Conservation (phyloP, 2,329 filamentous ascomycete species). For the Byssothecium circinans region DNA sequence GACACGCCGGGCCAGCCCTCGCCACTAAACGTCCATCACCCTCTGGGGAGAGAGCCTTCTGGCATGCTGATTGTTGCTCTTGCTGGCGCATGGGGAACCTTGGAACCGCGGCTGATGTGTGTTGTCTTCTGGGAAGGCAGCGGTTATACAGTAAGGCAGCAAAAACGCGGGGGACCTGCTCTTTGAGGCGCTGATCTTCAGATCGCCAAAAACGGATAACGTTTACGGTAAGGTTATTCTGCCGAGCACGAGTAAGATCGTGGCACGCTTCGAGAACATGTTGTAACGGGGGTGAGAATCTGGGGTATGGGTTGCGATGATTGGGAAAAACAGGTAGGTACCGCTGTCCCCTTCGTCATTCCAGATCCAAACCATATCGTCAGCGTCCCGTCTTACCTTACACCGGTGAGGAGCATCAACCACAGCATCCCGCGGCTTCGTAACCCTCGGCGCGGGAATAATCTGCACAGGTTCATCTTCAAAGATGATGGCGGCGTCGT, state of each 20-base stretch:
- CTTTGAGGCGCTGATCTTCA: constrained; percentile 13
- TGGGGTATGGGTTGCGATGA: neutral
- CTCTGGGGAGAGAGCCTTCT: constrained; percentile 8
- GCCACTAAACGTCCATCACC: constrained; percentile 19
- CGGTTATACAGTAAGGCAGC: no score
- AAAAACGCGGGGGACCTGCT: constrained; percentile 8
- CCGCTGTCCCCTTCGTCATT: no score
- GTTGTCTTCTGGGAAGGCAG: no score
- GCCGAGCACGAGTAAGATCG: constrained; percentile 2
- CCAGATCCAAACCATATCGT: no score
- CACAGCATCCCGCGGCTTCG: no score
- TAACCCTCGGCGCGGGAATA: constrained; percentile 6
- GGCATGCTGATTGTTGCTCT: constrained; percentile 9
- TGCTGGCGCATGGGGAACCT: constrained; percentile 7
- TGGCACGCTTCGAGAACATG: neutral
- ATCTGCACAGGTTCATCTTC: neutral
- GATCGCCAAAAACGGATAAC: neutral
- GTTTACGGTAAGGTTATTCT: neutral
- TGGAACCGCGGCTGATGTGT: constrained; percentile 6
- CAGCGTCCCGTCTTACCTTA: no score
- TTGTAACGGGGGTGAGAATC: neutral
- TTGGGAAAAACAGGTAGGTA: neutral
- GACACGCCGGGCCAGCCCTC: constrained; percentile 21
- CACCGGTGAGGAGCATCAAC: no score
- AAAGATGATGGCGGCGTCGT: neutral